Evolutionary conservation across 176 grass and related monocot species (phyloP).

Genomic region (Saccharum spontaneum): DNA sequence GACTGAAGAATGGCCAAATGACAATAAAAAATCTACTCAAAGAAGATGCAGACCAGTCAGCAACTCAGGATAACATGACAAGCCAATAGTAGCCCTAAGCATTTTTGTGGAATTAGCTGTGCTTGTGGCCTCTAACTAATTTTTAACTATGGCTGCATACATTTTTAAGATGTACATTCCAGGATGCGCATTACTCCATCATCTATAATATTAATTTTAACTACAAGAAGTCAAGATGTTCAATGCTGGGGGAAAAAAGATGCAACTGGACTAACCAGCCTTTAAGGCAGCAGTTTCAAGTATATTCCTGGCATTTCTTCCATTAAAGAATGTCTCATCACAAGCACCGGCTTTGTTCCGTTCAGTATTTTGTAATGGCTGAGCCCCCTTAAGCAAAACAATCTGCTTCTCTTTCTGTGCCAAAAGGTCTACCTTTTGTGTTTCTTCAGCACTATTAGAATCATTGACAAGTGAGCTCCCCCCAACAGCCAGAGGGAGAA

Average conservation of each 20-base stretch:
- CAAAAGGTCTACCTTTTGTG: slow-evolving; percentile 2
- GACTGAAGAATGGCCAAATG: neutral
- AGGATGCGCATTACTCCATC: neutral
- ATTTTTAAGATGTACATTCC: neutral
- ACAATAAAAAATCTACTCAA: slow-evolving; percentile 16
- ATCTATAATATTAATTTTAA: neutral
- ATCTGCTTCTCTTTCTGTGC: slow-evolving; percentile 27
- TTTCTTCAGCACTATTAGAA: slow-evolving; percentile 32
- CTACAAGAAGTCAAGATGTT: slow-evolving; percentile 1
- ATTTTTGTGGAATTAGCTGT: neutral
- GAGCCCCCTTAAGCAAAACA: slow-evolving; percentile 12
- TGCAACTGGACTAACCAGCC: slow-evolving; percentile 40
- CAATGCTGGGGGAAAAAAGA: neutral
- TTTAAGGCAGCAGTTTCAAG: slow-evolving; percentile 31
- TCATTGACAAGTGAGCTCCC: slow-evolving; percentile 34
- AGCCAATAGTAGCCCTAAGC: neutral
- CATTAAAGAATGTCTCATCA: slow-evolving; percentile 26
- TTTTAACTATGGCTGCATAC: neutral
- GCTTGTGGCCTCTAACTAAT: neutral
- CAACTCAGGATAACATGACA: neutral
- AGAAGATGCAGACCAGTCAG: neutral
- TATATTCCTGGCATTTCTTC: slow-evolving; percentile 17
- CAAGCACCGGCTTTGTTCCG: slow-evolving; percentile 22
- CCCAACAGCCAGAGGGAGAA: neutral
- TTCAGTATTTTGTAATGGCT: slow-evolving; percentile 21